Evolutionary conservation across 1,284 basidiomycete genomes (phyloP).

Genomic region (Ustilago xerochloae): DNA sequence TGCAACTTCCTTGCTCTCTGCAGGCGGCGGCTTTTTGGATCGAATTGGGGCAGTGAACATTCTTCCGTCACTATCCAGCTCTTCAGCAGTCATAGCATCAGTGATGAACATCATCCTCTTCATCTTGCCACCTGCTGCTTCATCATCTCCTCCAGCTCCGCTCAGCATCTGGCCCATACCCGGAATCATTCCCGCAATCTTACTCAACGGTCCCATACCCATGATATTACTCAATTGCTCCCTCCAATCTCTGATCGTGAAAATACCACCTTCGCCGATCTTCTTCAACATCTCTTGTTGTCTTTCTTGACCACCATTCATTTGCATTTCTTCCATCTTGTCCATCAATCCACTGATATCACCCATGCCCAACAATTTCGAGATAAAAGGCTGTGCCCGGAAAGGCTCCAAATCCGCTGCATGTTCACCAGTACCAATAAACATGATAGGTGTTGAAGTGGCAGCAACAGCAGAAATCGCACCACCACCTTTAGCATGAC

Average conservation of each 20-base stretch:
- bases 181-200: conserved; percentile 99
- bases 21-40: conserved; percentile 28
- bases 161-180: conserved; percentile 87
- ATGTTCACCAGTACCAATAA: conserved; percentile 97
- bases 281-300: conserved; percentile 99
- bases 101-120: conserved; percentile 99
- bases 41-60: conserved; percentile 56
- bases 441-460: conserved; percentile 97
- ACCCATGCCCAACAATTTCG: conserved; percentile 92
- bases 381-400: conserved; percentile 95
- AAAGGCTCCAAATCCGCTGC: conserved; percentile 95
- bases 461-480: conserved; percentile 99
- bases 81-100: conserved; percentile 92
- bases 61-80: conserved; percentile 94
- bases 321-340: conserved; percentile 68
- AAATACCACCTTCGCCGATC: conserved; percentile 88
- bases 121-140: conserved; percentile 85
- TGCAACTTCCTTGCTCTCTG: conserved; percentile 30
- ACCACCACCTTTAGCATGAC: conserved; percentile 98
- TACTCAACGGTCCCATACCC: conserved; percentile 98
- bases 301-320: conserved; percentile 80
- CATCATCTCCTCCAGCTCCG: conserved; percentile 75
- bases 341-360: conserved; percentile 97
- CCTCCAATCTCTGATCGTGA: conserved; percentile 95
- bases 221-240: conserved; percentile 97